Evolutionary conservation across 441 rosid genomes (phyloP).

Genomic region (Biscutella auriculata): DNA sequence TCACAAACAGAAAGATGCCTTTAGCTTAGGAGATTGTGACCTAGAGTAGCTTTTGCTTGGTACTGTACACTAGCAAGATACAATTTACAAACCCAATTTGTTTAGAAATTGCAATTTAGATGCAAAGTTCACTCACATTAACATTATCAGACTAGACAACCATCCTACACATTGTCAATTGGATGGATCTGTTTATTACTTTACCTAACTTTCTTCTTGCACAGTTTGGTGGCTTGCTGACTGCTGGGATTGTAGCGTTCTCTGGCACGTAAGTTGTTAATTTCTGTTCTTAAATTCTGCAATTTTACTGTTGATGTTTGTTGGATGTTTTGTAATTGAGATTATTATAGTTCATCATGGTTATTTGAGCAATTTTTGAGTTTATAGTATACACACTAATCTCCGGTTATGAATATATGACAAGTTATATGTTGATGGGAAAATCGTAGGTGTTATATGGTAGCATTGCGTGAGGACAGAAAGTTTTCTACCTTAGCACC

Average conservation of each 20-base stretch:
- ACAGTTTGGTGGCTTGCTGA: conserved; percentile 88
- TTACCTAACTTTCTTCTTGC: no score
- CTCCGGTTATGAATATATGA: neutral
- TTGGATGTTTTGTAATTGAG: neutral
- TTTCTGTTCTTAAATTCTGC: neutral
- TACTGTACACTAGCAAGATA: no score
- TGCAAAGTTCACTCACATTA: no score
- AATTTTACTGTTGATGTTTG: neutral
- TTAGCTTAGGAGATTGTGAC: no score
- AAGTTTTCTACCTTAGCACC: conserved; percentile 57
- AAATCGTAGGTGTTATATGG: conserved; percentile 49
- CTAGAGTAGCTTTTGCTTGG: no score
- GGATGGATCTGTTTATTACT: no score
- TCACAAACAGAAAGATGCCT: no score
- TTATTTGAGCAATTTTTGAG: neutral
- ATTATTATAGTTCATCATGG: neutral
- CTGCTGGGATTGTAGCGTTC: conserved; percentile 69
- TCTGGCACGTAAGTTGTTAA: conserved; percentile 70
- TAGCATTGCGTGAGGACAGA: conserved; percentile 56
- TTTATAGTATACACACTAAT: neutral
- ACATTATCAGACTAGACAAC: no score
- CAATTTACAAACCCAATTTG: no score
- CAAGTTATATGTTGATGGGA: neutral
- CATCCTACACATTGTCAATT: no score
- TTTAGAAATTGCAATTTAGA: no score